Evolutionary conservation across 2,329 filamentous ascomycete species (phyloP).

Genomic region (Ophiostoma australiae): DNA sequence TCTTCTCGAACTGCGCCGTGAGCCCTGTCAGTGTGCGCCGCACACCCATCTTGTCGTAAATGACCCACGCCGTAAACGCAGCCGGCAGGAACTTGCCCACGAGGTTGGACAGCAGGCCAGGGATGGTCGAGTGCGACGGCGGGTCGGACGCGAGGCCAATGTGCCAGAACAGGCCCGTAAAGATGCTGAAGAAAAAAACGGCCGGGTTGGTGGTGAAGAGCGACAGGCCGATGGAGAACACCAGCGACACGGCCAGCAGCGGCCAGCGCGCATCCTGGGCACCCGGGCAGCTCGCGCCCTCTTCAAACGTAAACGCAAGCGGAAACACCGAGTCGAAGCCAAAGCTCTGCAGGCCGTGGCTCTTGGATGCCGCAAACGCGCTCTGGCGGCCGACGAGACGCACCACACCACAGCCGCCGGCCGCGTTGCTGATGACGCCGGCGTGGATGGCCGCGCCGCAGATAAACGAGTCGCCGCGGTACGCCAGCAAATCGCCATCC

Average conservation of each 20-base stretch:
- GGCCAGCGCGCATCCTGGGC: conserved; percentile 73
- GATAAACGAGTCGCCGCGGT: conserved; percentile 79
- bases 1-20: conserved; percentile 82
- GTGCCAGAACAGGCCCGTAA: conserved; percentile 80
- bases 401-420: conserved; percentile 69
- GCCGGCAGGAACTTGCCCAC: conserved; percentile 81
- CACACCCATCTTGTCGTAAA: conserved; percentile 78
- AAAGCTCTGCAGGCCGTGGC: conserved; percentile 71
- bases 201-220: conserved; percentile 74
- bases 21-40: conserved; percentile 65
- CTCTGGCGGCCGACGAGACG: conserved; percentile 58
- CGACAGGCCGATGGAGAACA: conserved; percentile 71
- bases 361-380: conserved; percentile 56
- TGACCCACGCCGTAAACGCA: conserved; percentile 78
- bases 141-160: conserved; percentile 87
- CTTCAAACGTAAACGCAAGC: conserved; percentile 72
- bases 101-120: conserved; percentile 69
- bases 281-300: conserved; percentile 60
- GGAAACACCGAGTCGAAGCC: conserved; percentile 87
- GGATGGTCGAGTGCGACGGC: conserved; percentile 61
- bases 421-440: conserved; percentile 59
- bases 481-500: conserved; percentile 49
- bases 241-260: conserved; percentile 72
- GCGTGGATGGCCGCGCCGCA: conserved; percentile 72
- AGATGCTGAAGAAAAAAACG: conserved; percentile 80